These are phyloP conservation scores for Spinacia oleracea DNA, from an alignment of 179 eudicot species.

Conservation along the genomic window DNA sequence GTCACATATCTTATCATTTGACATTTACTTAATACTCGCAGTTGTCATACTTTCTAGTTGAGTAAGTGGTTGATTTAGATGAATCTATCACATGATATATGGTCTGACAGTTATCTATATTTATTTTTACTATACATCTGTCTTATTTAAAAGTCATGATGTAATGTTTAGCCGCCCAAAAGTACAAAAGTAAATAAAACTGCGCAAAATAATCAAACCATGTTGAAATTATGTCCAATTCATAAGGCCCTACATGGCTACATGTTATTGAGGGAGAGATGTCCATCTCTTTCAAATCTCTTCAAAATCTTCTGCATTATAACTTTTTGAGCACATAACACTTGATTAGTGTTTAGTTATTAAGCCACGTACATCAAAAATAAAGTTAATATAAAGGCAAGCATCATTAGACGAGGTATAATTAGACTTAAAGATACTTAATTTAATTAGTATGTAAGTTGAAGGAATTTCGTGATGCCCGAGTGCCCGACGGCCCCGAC, in stretches of 20 bases:
- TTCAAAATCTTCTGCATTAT: neutral
- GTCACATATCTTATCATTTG: too few relatives aligned
- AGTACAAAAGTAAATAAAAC: neutral
- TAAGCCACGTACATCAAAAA: constrained; percentile 7
- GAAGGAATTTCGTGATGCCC: too few relatives aligned
- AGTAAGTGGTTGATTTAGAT: too few relatives aligned
- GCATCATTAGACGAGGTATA: neutral
- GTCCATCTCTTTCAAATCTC: neutral
- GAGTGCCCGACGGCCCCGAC: too few relatives aligned
- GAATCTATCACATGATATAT: too few relatives aligned
- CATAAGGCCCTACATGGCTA: constrained; percentile 9
- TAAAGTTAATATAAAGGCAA: neutral
- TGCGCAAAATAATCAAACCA: neutral
- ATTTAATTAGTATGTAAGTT: too few relatives aligned
- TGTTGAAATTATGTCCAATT: constrained; percentile 2
- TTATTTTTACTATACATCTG: too few relatives aligned
- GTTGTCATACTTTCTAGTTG: too few relatives aligned
- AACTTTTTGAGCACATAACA: neutral
- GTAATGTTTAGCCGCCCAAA: too few relatives aligned
- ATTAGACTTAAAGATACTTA: neutral
- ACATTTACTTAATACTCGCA: too few relatives aligned
- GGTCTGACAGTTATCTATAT: too few relatives aligned
- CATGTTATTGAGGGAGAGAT: constrained; percentile 1
- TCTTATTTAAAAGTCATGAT: too few relatives aligned
- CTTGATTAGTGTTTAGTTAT: neutral